Base-by-base conservation (phyloP, 305 asterid genomes). In the Fraxinus angustifolia region DNA sequence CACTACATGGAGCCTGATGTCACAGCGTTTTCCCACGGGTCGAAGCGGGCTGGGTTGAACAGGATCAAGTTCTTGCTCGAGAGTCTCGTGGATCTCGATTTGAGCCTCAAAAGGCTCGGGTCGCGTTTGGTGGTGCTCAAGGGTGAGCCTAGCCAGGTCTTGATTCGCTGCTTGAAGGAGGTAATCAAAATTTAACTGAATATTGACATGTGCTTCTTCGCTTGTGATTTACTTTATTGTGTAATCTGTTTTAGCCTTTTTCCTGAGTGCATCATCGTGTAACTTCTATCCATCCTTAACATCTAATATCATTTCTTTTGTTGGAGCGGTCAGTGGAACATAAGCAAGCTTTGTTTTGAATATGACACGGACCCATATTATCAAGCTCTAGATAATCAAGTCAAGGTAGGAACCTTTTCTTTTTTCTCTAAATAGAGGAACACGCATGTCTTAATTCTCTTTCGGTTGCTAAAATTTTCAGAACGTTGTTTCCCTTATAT, bases 1-100 rank as follows among this genome's bases (percentile, higher is more conserved):
- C 98, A 89, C 82, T 95, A 92, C 72, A 95, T 95, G 99, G 94
- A 90, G 77, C 97, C 97, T 19, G 97, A 95, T 45, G 93, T 89
- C 2, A 82, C 76, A 28, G 91, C 91, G 0, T 93, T 88, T 75
- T 91, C 96, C 5, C 87, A 86, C 28, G 99, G 99, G 3, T 95
- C 99, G 42, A 76, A 81, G 1, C 92, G 87, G 19, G 90, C 97
- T 70, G 98, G 98, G 42, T 81, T 93, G 97, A 95, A 92, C 83
- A 87, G 99, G 77, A 93, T 95, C 60, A 81, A 91, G 74, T 95
- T 95, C 86, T 75, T 95, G 88, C 93, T 95, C 7, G 93, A 95
- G 87, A 90, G 97, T 83, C 89, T 95, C 75, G 89, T 33, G 76
- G 99, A 95, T 83, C 93, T 95, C 74, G 97, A 93, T 84, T 73